phyloP scores from a whole-genome alignment of 2,329 filamentous ascomycete species.

The Cladophialophora bantiana region DNA sequence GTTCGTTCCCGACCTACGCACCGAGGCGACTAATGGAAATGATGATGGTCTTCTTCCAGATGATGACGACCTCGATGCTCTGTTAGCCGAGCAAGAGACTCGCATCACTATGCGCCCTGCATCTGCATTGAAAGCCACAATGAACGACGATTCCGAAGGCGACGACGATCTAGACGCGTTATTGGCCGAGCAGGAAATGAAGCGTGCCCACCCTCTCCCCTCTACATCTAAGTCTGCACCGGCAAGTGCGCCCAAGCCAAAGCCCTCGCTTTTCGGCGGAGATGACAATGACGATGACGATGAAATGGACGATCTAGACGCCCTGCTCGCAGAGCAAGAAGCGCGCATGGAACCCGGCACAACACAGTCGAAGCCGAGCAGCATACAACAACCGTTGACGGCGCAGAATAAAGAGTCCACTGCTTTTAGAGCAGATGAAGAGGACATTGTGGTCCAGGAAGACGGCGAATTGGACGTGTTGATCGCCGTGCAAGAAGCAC shows the following conservation, averaged over 20 bases:
- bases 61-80: slow-evolving; percentile 36
- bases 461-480: slow-evolving; percentile 27
- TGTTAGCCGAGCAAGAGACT: slow-evolving; percentile 35
- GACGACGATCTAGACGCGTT: slow-evolving; percentile 42
- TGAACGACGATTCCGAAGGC: slow-evolving; percentile 36
- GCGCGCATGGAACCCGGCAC: not conserved
- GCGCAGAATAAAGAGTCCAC: not conserved
- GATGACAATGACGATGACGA: slow-evolving; percentile 24
- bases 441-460: not conserved
- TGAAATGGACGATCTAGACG: slow-evolving; percentile 25
- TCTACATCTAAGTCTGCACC: not conserved
- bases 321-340: slow-evolving; percentile 34
- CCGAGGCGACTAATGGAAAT: not conserved
- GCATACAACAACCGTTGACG: not conserved
- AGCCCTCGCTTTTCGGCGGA: slow-evolving; percentile 19
- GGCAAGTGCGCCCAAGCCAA: slow-evolving; percentile 9
- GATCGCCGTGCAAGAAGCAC: slow-evolving; percentile 26
- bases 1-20: slow-evolving; percentile 27
- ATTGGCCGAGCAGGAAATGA: slow-evolving; percentile 38
- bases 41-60: slow-evolving; percentile 26
- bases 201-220: slow-evolving; percentile 5
- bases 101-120: not conserved
- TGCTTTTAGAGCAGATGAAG: not conserved
- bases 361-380: slow-evolving; percentile 3
- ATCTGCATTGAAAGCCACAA: slow-evolving; percentile 4